Evolutionary conservation across 805 yeast species (phyloP), one percentile per base, ranked within the genome.

Genomic region (Vanderwaltozyma polyspora): DNA sequence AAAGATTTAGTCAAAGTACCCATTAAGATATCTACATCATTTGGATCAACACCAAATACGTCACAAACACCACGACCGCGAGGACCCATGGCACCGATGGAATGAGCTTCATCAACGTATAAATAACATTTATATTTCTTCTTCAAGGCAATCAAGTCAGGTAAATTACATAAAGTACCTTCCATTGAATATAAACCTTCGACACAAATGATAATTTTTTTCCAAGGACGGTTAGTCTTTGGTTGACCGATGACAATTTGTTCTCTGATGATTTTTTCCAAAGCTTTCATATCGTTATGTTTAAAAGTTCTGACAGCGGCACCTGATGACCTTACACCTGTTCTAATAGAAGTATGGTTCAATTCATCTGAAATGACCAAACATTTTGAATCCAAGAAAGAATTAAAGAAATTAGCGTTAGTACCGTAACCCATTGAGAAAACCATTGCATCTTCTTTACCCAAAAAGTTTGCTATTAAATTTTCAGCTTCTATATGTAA

Each of bases 31-130:
- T 91, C 99, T 37, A 91, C 67, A 29, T 73, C 73, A 10, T 62
- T 55, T 27, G 97, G 89, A 43, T 76, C 70, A 32, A 91, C 73
- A 35, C 79, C 79, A 57, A 82, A 91, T 62, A 84, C 83, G 52
- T 91, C 97, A 64, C 96, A 87, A 25, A 91, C 80, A 52, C 99
- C 99, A 52, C 82, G 77, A 30, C 98, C 98, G 34, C 63, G 62
- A 29, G 93, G 91, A 19, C 99, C 99, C 63, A 91, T 70, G n/a
- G 98, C 98, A 49, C 99, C 99, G 51, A 91, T 80, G 5, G 97
- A 89, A 59, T 91, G 99, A 10, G 98, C 98, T 60, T 91, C 99
- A 58, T 91, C 99, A 41, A 93, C 82, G 52, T 82, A 91, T 34
- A 91, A 62, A 52, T 83, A 84, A 53, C 89, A 82, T 50, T 85